These are phyloP conservation scores for Trichopus zeylanicus DNA, from an alignment of 116 monocot genomes.

Conservation along the genomic window DNA sequence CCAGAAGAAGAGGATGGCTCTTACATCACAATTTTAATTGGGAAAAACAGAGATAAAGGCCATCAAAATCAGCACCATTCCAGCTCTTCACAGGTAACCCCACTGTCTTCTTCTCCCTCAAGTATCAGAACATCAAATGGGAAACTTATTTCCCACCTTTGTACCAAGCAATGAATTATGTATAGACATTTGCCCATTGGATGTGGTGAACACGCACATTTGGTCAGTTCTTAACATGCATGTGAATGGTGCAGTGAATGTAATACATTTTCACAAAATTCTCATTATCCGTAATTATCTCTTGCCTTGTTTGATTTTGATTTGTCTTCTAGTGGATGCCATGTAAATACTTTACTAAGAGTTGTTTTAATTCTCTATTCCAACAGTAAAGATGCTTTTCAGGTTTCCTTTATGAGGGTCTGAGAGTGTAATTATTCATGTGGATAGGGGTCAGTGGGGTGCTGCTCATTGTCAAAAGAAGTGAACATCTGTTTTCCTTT, in stretches of 20 bases:
- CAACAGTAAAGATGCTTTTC: not conserved
- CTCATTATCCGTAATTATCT: too few species aligned
- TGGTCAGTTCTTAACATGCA: too few species aligned
- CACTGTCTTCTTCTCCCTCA: conserved; percentile 41
- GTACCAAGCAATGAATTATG: conserved; percentile 5
- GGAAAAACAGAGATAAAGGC: conserved; percentile 40
- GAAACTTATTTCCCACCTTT: conserved; percentile 11
- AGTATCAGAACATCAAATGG: conserved; percentile 11
- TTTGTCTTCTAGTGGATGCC: too few species aligned
- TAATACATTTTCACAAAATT: too few species aligned
- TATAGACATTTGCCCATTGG: too few species aligned
- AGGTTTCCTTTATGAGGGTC: not conserved
- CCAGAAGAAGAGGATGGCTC: conserved; percentile 41
- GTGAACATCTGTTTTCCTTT: too few species aligned
- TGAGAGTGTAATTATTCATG: not conserved
- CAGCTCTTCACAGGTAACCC: conserved; percentile 43
- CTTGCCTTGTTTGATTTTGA: too few species aligned
- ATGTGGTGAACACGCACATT: too few species aligned
- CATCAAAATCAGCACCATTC: conserved; percentile 19
- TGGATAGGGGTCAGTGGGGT: not conserved
- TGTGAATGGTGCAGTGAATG: too few species aligned
- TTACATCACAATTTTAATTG: conserved; percentile 54
- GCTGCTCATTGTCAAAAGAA: not conserved
- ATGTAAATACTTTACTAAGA: too few species aligned
- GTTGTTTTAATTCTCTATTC: too few species aligned